phyloP scores from a whole-genome alignment of 23 red algal genomes.

The Gracilaria gracilis region DNA sequence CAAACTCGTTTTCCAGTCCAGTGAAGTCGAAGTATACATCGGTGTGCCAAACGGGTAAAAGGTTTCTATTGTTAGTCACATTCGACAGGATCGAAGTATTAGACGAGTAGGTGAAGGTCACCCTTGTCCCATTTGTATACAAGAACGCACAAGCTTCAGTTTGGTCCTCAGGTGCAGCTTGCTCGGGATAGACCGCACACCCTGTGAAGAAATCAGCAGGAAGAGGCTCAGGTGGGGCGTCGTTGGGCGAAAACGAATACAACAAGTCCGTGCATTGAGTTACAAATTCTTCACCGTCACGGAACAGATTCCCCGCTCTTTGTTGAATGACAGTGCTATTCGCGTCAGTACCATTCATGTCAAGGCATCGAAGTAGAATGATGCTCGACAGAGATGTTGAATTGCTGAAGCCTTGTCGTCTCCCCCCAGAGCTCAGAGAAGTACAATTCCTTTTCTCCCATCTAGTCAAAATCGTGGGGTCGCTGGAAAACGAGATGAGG shows the following conservation, averaged over 20 bases:
- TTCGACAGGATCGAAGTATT: not conserved
- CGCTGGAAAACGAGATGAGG: not conserved
- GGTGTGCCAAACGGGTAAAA: not conserved
- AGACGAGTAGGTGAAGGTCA: not conserved
- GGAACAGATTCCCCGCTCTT: not conserved
- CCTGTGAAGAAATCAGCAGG: not conserved
- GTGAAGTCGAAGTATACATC: not conserved
- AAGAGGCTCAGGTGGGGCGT: not conserved
- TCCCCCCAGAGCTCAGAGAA: not conserved
- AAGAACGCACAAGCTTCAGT: not conserved
- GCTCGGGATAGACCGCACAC: not conserved
- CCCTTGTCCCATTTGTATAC: not conserved
- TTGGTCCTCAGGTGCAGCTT: not conserved
- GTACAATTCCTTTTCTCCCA: not conserved
- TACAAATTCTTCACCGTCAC: not conserved
- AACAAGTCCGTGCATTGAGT: not conserved
- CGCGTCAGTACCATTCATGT: not conserved
- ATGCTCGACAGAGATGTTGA: not conserved
- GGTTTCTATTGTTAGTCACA: not conserved
- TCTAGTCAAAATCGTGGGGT: not conserved
- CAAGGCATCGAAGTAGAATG: not conserved
- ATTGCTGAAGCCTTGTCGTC: not conserved
- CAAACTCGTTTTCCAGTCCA: not conserved
- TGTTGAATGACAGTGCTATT: not conserved
- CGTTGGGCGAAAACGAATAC: not conserved